These are phyloP conservation scores for Sphaerulina vaccinii DNA, from an alignment of 2,329 filamentous ascomycete species.

Conservation along the genomic window DNA sequence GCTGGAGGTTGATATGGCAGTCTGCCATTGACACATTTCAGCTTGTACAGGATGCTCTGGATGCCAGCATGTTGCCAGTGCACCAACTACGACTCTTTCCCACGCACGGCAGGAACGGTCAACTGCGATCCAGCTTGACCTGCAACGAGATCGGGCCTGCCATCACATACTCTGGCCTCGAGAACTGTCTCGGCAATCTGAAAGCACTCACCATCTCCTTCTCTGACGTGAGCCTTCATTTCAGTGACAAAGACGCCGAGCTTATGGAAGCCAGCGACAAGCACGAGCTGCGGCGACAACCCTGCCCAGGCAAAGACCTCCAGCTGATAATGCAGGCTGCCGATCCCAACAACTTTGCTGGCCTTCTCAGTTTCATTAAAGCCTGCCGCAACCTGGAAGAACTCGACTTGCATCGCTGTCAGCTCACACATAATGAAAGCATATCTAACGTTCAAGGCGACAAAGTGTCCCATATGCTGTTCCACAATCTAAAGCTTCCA, in stretches of 20 bases:
- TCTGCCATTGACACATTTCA: conserved; percentile 6
- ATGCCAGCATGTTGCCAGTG: conserved; percentile 3
- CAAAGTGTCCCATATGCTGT: conserved; percentile 7
- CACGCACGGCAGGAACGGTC: conserved; percentile 1
- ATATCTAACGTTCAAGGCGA: conserved; percentile 1
- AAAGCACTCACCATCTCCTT: conserved; percentile 3
- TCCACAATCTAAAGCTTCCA: background rate
- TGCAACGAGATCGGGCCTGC: conserved; percentile 7
- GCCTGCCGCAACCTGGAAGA: background rate
- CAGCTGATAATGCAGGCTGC: conserved; percentile 1
- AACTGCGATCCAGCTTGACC: background rate
- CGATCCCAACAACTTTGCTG: conserved; percentile 1
- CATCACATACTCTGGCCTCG: conserved; percentile 3
- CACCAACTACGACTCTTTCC: conserved; percentile 1
- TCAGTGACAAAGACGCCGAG: conserved; percentile 4
- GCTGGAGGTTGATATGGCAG: conserved; percentile 34
- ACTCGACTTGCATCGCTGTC: conserved; percentile 5
- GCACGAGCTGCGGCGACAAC: conserved; percentile 3
- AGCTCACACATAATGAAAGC: background rate
- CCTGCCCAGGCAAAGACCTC: background rate
- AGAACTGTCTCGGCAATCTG: conserved; percentile 2
- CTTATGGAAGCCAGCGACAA: conserved; percentile 1
- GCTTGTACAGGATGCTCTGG: conserved; percentile 7
- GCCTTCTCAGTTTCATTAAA: conserved; percentile 5
- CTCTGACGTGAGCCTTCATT: conserved; percentile 3